These are phyloP conservation scores for Backusella mclennaniae DNA, from an alignment of 192 early-diverging fungal species.

Conservation along the genomic window DNA sequence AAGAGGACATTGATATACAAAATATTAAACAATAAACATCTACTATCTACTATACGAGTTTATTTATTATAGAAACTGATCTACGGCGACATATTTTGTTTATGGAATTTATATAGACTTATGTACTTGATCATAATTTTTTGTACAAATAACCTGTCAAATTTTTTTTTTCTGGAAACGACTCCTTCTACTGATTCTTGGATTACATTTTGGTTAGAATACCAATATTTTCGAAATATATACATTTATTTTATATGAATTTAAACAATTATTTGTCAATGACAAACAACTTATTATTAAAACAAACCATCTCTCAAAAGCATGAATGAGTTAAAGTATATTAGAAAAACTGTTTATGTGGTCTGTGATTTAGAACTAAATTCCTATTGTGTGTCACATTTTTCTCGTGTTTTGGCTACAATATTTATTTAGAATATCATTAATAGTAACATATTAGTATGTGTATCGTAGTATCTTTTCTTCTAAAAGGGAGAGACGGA, in stretches of 20 bases:
- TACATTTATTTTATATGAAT: not conserved
- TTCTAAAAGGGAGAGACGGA: not conserved
- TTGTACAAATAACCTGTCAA: too few species aligned
- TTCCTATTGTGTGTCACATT: slow-evolving; percentile 1
- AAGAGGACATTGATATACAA: too few species aligned
- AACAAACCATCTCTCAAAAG: not conserved
- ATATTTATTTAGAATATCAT: not conserved
- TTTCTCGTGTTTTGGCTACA: not conserved
- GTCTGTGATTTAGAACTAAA: not conserved
- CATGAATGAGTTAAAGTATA: not conserved
- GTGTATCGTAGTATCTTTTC: not conserved
- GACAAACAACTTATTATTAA: not conserved
- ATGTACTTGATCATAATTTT: too few species aligned
- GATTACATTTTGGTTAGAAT: not conserved
- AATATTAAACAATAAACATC: too few species aligned
- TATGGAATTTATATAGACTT: too few species aligned
- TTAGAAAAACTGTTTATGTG: not conserved
- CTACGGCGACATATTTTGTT: too few species aligned
- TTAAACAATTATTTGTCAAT: not conserved
- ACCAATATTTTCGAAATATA: not conserved
- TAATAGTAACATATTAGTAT: not conserved
- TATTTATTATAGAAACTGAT: too few species aligned
- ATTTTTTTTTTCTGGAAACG: not conserved
- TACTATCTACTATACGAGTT: too few species aligned
- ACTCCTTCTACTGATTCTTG: not conserved